Evolutionary conservation across 192 early-diverging fungal species (phyloP), one percentile per base, ranked within the genome.

Genomic region (Dispira simplex): DNA sequence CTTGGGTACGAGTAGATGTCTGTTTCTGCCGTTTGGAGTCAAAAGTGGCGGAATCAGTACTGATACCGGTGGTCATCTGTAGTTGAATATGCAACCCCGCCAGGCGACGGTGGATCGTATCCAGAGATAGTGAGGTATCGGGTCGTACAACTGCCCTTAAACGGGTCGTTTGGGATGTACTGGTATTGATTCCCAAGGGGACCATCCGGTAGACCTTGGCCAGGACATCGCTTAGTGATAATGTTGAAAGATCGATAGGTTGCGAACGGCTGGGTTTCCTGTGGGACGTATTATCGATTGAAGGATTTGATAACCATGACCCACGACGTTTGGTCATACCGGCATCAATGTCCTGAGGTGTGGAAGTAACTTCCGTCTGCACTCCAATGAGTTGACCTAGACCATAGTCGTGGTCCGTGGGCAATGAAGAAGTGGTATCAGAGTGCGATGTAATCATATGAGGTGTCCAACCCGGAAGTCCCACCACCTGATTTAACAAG

Each of bases 301-400:
- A 39, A 39, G 32, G 32, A 6, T 6, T 39, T 6, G 32, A 39
- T 23, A 56, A 9, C 54, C 54, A 56, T 21, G 18, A 21, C 3
- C 54, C 54, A 26, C 28, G 54, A 13, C 54, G 54, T 25, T 25
- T 14, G 20, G 54, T 56, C 20, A 25, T 28, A 27, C 54, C 54
- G 25, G 25, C 54, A 21, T 56, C 54, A 21, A 56, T 21, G 54
- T 56, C 54, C 54, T 21, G 18, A 28, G 54, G 54, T 21, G 54
- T 27, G 54, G 18, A 14, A 2, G 18, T 25, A 14, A 27, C 54
- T 13, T 26, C 54, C 2, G 54, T 56, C 3, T 25, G 54, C 11
- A 23, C 25, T 21, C 54, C 54, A 56, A 56, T 56, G 13, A 23
- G 16, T 10, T 21, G 21, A 9, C 9, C 48, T 16, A 51, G 48